A percentile compares a stretch with the other conserved stretches of the same genome.
Evolutionary conservation across 768 basidiomycete genomes (phyloP).

Genomic region (Russula virescens): DNA sequence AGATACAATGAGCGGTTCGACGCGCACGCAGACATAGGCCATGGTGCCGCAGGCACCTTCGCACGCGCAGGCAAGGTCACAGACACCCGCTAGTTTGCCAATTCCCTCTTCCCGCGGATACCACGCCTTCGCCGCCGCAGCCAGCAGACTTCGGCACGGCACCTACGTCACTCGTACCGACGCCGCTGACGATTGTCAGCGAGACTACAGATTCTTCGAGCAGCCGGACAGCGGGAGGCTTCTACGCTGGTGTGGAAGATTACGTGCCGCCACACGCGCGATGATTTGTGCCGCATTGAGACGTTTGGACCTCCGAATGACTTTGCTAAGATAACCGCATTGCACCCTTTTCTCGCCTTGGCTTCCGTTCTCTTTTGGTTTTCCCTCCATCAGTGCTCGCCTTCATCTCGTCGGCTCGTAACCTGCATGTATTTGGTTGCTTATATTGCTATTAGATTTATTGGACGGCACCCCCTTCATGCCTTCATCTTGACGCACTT

Average conservation of each 20-base stretch:
- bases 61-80: conserved; percentile 23
- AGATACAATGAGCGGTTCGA: too few relatives aligned
- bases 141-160: conserved; percentile 58
- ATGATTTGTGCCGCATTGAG: conserved; percentile 3
- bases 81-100: background rate
- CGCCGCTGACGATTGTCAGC: conserved; percentile 48
- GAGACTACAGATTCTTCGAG: conserved; percentile 48
- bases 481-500: background rate
- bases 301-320: background rate
- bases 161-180: conserved; percentile 61
- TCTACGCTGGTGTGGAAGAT: conserved; percentile 38
- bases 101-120: background rate
- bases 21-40: background rate
- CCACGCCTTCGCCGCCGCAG: background rate
- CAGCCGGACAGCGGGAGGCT: conserved; percentile 43
- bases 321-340: too few relatives aligned
- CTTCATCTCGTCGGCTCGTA: background rate
- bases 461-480: background rate
- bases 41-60: background rate
- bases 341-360: background rate
- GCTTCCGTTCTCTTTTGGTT: too few relatives aligned
- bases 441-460: conserved; percentile 2
- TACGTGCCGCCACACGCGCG: conserved; percentile 21
- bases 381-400: background rate
- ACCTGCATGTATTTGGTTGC: conserved; percentile 14